Evolutionary conservation across 1,139 yeast species (phyloP).

Genomic region (Taiozyma sp.): DNA sequence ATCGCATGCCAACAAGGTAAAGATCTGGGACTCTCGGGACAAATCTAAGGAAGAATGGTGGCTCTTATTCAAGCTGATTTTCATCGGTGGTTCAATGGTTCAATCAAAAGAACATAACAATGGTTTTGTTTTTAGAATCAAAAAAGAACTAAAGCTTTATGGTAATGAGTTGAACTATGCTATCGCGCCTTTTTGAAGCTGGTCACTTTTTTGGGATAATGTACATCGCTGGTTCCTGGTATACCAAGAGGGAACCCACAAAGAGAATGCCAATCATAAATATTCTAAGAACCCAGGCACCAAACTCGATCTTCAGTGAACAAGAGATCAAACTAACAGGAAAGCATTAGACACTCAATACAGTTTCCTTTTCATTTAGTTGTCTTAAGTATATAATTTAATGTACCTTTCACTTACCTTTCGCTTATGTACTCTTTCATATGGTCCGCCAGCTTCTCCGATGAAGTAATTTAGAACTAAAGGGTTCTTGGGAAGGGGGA

Average conservation of each 20-base stretch:
- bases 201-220: slow-evolving; percentile 24
- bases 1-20: slow-evolving; percentile 4
- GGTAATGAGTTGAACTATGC: slow-evolving; percentile 32
- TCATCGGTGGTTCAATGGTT: slow-evolving; percentile 28
- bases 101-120: slow-evolving; percentile 31
- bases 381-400: no score
- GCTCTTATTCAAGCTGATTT: slow-evolving; percentile 27
- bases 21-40: slow-evolving; percentile 29
- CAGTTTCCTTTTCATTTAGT: no score
- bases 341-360: slow-evolving; percentile 26
- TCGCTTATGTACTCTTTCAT: no score
- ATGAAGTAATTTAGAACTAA: no score
- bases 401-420: no score
- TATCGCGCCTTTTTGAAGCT: slow-evolving; percentile 28
- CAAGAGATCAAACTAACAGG: slow-evolving; percentile 45
- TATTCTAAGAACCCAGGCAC: slow-evolving; percentile 9
- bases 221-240: slow-evolving; percentile 26
- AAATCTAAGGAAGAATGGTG: slow-evolving; percentile 24
- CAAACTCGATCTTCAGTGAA: slow-evolving; percentile 28
- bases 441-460: no score
- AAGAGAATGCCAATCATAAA: slow-evolving; percentile 35
- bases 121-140: slow-evolving; percentile 45
- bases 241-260: slow-evolving; percentile 28
- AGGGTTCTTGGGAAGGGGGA: no score
- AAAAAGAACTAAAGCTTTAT: slow-evolving; percentile 36